phyloP scores from a whole-genome alignment of 306 rosid species.

The Citrullus colocynthis region DNA sequence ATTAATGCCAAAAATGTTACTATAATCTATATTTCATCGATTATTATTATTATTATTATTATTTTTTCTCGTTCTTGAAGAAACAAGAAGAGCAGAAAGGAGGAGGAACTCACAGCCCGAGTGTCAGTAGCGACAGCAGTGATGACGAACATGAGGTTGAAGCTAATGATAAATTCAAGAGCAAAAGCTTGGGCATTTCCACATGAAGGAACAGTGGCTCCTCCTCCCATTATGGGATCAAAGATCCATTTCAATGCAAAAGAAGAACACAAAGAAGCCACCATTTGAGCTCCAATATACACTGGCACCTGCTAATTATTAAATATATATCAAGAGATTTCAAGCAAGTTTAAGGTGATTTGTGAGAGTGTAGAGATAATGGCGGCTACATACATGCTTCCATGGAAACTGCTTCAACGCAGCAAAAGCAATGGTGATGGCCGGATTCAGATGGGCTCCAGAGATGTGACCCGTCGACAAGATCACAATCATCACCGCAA shows the following conservation, averaged over 20 bases:
- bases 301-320: slow-evolving; percentile 44
- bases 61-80: no score
- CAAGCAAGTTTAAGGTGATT: no score
- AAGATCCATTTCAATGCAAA: slow-evolving; percentile 57
- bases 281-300: slow-evolving; percentile 62
- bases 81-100: no score
- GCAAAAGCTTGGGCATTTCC: slow-evolving; percentile 65
- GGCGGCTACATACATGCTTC: slow-evolving; percentile 51
- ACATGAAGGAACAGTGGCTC: slow-evolving; percentile 74
- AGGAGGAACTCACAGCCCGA: slow-evolving; percentile 45
- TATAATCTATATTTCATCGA: no score
- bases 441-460: slow-evolving; percentile 87
- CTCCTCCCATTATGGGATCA: slow-evolving; percentile 67
- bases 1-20: no score
- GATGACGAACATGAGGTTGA: slow-evolving; percentile 88
- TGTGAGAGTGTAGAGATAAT: not conserved
- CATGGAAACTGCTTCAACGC: slow-evolving; percentile 81
- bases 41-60: no score
- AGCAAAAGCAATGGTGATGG: slow-evolving; percentile 77
- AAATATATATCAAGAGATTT: not conserved
- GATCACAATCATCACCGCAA: slow-evolving; percentile 67
- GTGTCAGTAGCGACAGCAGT: slow-evolving; percentile 93
- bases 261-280: slow-evolving; percentile 59
- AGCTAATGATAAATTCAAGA: slow-evolving; percentile 59
- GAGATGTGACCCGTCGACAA: slow-evolving; percentile 79